phyloP scores from a whole-genome alignment of 129 eudicot species.

The Calendula officinalis region DNA sequence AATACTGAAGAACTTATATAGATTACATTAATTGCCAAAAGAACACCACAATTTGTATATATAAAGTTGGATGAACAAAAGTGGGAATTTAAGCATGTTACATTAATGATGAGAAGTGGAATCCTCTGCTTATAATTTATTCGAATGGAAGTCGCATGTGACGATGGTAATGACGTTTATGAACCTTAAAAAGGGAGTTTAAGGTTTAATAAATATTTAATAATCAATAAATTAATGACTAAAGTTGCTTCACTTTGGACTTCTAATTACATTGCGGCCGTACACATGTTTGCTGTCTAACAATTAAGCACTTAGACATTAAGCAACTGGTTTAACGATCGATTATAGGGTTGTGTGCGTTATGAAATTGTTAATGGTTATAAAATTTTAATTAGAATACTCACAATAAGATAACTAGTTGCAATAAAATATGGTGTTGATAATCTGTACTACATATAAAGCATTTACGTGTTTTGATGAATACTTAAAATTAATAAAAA shows the following conservation, averaged over 20 bases:
- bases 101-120: slow-evolving; percentile 30
- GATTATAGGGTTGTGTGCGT: neutral
- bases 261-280: slow-evolving; percentile 5
- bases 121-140: slow-evolving; percentile 14
- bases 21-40: neutral
- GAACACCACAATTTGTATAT: neutral
- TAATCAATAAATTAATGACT: neutral
- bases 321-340: slow-evolving; percentile 3
- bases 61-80: slow-evolving; percentile 3
- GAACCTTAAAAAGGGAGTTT: slow-evolving; percentile 24
- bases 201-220: slow-evolving; percentile 6
- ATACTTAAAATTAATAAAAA: no score
- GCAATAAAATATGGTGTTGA: no score
- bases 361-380: neutral
- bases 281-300: slow-evolving; percentile 27
- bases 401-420: neutral
- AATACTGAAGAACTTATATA: neutral
- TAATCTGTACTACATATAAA: no score
- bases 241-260: slow-evolving; percentile 30
- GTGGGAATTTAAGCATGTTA: slow-evolving; percentile 29
- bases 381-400: neutral
- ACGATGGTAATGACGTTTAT: slow-evolving; percentile 30
- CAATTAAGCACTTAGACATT: slow-evolving; percentile 11
- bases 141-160: slow-evolving; percentile 26
- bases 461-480: no score